A percentile compares a stretch with the other conserved stretches of the same genome.
Conservation (phyloP, 371 early-diverging fungal genomes). For the Massospora cicadina region DNA sequence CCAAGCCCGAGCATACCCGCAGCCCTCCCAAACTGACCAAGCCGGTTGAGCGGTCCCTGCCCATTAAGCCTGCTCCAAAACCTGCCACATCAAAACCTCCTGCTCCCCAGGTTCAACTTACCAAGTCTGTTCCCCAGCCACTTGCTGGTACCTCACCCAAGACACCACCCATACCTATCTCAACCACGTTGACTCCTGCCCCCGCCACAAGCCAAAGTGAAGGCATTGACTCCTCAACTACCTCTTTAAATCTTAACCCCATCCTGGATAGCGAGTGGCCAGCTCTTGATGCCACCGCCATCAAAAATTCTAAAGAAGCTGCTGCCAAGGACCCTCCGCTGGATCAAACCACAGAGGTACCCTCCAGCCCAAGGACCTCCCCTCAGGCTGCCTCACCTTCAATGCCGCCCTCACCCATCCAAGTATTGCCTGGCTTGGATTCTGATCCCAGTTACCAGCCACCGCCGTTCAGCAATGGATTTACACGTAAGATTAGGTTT, state of each 20-base stretch:
- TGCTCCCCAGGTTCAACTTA: background rate
- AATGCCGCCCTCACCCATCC: no score
- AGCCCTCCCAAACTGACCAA: background rate
- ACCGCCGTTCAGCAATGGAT: background rate
- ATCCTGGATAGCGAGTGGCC: background rate
- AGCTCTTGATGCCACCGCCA: background rate
- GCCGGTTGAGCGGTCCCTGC: background rate
- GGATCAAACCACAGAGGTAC: background rate
- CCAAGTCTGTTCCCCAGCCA: background rate
- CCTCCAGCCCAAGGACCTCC: no score
- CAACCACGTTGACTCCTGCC: background rate
- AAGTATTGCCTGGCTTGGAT: no score
- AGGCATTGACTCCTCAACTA: background rate
- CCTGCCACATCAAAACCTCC: background rate
- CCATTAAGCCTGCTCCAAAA: background rate
- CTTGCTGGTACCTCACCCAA: background rate
- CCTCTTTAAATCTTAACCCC: background rate
- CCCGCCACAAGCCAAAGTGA: background rate
- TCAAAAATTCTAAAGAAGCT: background rate
- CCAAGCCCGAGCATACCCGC: background rate
- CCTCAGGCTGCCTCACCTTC: no score
- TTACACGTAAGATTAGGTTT: background rate
- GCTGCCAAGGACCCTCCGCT: background rate
- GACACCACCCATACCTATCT: background rate
- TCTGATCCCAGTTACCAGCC: background rate